Base-by-base conservation (phyloP, 148 eudicot species). In the Vaccinium corymbosum region DNA sequence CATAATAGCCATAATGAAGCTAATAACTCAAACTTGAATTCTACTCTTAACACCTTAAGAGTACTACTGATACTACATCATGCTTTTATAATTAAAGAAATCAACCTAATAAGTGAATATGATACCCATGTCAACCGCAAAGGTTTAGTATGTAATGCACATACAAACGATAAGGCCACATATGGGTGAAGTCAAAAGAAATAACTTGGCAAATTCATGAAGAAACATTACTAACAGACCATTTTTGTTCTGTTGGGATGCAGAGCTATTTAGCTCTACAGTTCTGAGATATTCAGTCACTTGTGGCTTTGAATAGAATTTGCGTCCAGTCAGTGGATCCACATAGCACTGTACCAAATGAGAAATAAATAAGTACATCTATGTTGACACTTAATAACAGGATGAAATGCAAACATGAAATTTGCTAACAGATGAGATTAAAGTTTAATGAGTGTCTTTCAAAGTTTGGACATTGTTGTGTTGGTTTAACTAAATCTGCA, bases 221-320 rank as follows among this genome's bases (percentile, higher is more conserved):
- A 82, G 85, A 71, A n/a, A 84, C 83, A 81, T 83, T 48, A 71
- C 17, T 71, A 76, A 4, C 84, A 83, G 82, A 70, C 35, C 62
- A n/a, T 68, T 75, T 64, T n/a, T 25, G 16, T 50, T 85, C 59
- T 29, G 86, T 61, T 79, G 51, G 59, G 82, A 71, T 61, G 59
- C 35, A 49, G n/a, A n/a, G 62, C 73, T 78, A 35, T 70, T 81
- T 20, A 42, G 27, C 78, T 84, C 80, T 80, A 79, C 64, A 64
- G 89, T 85, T 80, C 86, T 62, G 49, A 95, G 89, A 90, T 93
- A 91, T 29, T 88, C 84, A 35, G 79, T 70, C 29, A 95, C 95
- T 75, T 91, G 89, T 71, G 95, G 93, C 92, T 89, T 93, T 15
- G 98, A 93, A 81, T 84, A 91, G 85, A 92, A 93, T 83, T 82